These are phyloP conservation scores for Dictyophora rubrovolvata DNA, from an alignment of 768 basidiomycete species.

Conservation along the genomic window DNA sequence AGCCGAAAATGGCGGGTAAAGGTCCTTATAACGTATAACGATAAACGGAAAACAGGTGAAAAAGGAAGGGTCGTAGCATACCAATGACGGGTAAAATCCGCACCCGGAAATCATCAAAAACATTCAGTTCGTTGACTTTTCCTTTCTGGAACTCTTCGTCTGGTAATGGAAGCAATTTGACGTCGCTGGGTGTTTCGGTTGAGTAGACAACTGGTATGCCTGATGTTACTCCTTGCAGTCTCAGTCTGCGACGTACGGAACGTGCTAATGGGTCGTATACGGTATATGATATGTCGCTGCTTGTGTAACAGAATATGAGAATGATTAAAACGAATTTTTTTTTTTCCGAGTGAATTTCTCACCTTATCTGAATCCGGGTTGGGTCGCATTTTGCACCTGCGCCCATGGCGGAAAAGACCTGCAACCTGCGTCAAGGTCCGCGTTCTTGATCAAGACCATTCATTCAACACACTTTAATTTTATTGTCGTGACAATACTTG, in stretches of 20 bases:
- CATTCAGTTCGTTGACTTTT: constrained; percentile 76
- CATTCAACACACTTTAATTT: constrained; percentile 56
- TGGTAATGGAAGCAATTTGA: constrained; percentile 80
- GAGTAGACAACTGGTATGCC: constrained; percentile 90
- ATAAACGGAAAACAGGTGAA: not conserved
- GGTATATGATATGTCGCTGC: constrained; percentile 81
- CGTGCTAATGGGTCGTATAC: constrained; percentile 93
- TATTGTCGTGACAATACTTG: constrained; percentile 71
- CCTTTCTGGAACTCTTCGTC: constrained; percentile 92
- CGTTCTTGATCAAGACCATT: not conserved
- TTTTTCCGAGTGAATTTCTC: constrained; percentile 5
- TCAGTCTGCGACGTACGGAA: constrained; percentile 71
- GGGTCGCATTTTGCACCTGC: constrained; percentile 93
- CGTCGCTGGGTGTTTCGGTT: constrained; percentile 77
- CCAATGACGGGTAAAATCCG: constrained; percentile 89
- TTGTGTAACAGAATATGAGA: not conserved
- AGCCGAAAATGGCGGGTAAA: constrained; percentile 82
- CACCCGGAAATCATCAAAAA: constrained; percentile 88
- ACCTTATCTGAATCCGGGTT: constrained; percentile 80
- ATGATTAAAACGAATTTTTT: not conserved
- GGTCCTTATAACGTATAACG: constrained; percentile 47
- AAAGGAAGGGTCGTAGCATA: constrained; percentile 15
- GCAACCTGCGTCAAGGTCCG: not conserved
- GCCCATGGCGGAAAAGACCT: constrained; percentile 97
- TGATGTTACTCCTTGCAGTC: constrained; percentile 45